Percentiles rank a stretch among this genome's conserved stretches.
phyloP scores from a whole-genome alignment of 495 filamentous ascomycete genomes.

The Penicillium verhagenii region DNA sequence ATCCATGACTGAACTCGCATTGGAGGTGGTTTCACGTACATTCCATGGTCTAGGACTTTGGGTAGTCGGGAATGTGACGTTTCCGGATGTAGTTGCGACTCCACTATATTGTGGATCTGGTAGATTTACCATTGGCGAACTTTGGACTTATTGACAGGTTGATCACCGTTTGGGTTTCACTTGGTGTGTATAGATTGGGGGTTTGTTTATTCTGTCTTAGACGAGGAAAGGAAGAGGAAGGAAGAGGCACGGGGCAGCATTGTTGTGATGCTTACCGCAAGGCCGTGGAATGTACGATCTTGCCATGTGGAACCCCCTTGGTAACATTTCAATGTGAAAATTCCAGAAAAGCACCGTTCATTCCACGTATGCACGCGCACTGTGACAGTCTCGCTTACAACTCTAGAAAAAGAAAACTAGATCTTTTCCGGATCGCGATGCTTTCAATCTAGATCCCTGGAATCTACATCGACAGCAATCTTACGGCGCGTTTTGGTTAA shows the following conservation, averaged over 20 bases:
- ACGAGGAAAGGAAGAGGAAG: background rate
- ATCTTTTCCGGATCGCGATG: background rate
- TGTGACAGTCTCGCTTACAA: too few species aligned
- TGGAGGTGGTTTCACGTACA: constrained; percentile 14
- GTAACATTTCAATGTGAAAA: too few species aligned
- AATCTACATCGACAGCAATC: too few species aligned
- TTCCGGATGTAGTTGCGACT: constrained; percentile 12
- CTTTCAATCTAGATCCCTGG: background rate
- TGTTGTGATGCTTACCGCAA: constrained; percentile 11
- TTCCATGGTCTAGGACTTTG: constrained; percentile 7
- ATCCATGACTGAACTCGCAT: constrained; percentile 14
- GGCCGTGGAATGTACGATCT: constrained; percentile 6
- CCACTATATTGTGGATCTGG: too few species aligned
- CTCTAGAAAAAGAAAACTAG: too few species aligned
- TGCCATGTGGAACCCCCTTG: constrained; percentile 19
- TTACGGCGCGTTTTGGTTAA: too few species aligned
- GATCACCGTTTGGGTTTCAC: background rate
- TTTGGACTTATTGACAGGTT: background rate
- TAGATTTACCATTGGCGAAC: background rate
- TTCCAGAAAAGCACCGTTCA: constrained; percentile 15
- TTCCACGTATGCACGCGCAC: constrained; percentile 4
- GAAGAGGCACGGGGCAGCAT: constrained; percentile 7
- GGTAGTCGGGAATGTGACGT: constrained; percentile 11
- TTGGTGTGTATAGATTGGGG: background rate
- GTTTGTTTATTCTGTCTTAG: background rate